These are phyloP conservation scores for Colletotrichum sidae DNA, from an alignment of 2,329 filamentous ascomycete genomes.

Conservation along the genomic window DNA sequence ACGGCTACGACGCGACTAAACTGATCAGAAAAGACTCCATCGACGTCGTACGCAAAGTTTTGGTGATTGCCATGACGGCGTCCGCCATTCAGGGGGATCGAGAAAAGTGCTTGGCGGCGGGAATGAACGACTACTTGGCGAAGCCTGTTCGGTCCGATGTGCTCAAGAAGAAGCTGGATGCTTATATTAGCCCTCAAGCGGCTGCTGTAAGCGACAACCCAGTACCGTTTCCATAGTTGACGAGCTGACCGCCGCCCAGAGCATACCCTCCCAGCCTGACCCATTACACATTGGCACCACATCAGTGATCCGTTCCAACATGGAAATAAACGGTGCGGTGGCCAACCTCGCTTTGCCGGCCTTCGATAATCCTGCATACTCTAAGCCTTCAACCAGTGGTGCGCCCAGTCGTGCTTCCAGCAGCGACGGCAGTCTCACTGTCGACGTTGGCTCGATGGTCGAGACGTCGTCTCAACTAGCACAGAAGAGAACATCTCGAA, in stretches of 20 bases:
- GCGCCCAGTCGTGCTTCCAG: constrained; percentile 47
- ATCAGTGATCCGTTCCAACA: constrained; percentile 39
- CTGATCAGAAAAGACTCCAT: constrained; percentile 82
- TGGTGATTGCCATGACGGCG: constrained; percentile 98
- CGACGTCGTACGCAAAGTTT: constrained; percentile 80
- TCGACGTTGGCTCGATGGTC: constrained; percentile 44
- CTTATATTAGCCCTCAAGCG: constrained; percentile 59
- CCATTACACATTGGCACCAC: constrained; percentile 30
- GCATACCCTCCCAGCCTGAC: constrained; percentile 8
- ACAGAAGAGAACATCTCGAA: constrained; percentile 52
- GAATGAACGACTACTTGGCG: constrained; percentile 97
- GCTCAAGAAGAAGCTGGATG: constrained; percentile 82
- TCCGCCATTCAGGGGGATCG: constrained; percentile 93
- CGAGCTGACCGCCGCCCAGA: constrained; percentile 16
- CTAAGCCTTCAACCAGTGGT: neutral
- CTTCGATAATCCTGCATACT: constrained; percentile 41
- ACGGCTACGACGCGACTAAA: constrained; percentile 92
- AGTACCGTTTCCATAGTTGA: neutral
- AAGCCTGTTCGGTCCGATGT: constrained; percentile 94
- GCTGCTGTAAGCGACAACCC: constrained; percentile 25
- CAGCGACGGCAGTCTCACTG: constrained; percentile 44
- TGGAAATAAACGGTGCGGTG: constrained; percentile 38
- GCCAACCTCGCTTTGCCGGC: constrained; percentile 37
- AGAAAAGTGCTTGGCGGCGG: constrained; percentile 93
- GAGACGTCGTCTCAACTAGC: constrained; percentile 37